phyloP scores from a whole-genome alignment of 768 basidiomycete genomes.

The Crepidotus variabilis region DNA sequence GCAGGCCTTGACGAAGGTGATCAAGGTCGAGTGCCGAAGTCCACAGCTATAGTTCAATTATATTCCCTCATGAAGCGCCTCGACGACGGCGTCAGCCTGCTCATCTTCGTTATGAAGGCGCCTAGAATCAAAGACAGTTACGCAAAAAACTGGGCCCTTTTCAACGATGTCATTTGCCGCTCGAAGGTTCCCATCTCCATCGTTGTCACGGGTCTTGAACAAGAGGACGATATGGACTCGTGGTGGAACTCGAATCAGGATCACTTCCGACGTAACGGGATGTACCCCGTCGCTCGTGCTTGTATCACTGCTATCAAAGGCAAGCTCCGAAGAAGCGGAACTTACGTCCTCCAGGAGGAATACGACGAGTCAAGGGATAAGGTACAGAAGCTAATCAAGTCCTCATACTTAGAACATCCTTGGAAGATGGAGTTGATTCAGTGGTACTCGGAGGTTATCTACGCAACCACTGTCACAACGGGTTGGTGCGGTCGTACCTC shows the following conservation, averaged over 20 bases:
- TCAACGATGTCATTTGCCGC: constrained; percentile 7
- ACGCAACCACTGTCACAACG: not conserved
- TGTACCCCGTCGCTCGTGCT: not conserved
- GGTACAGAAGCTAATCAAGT: not conserved
- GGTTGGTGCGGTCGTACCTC: not conserved
- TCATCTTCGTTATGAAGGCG: constrained; percentile 5
- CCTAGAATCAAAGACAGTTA: constrained; percentile 5
- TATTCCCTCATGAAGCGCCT: constrained; percentile 12
- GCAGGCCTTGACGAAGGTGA: constrained; percentile 34
- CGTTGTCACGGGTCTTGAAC: constrained; percentile 2
- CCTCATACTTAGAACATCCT: not conserved
- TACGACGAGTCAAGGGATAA: constrained; percentile 3
- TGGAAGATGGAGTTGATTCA: constrained; percentile 5
- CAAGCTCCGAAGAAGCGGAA: constrained; percentile 1
- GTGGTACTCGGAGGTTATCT: constrained; percentile 4
- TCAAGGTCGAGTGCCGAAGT: constrained; percentile 13
- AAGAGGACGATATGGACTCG: constrained; percentile 1
- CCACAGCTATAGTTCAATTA: constrained; percentile 12
- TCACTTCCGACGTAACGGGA: not conserved
- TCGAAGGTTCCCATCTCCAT: constrained; percentile 4
- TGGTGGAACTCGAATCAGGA: constrained; percentile 5
- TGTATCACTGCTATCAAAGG: constrained; percentile 3
- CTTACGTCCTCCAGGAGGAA: not conserved
- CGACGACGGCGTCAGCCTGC: constrained; percentile 8
- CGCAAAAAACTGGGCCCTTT: constrained; percentile 6